These are phyloP conservation scores for Pseudocercospora musae DNA, from an alignment of 2,329 filamentous ascomycete genomes.

Conservation along the genomic window DNA sequence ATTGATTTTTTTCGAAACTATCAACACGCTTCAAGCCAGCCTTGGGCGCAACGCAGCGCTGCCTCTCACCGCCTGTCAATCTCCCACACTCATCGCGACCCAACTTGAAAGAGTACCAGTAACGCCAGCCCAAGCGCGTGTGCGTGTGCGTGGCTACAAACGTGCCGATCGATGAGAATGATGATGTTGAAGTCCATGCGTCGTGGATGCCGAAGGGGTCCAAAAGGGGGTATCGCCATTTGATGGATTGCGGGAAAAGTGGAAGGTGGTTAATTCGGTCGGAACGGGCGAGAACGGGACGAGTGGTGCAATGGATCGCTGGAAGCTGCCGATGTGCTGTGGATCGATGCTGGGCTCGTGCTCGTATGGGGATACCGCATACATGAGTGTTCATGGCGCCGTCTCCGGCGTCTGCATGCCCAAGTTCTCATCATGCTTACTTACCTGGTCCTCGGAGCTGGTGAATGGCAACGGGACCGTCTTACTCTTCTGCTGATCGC, in stretches of 20 bases:
- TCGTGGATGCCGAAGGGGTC: constrained; percentile 28
- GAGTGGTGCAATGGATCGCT: constrained; percentile 8
- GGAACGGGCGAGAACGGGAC: constrained; percentile 8
- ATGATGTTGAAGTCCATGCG: constrained; percentile 18
- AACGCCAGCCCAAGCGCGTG: constrained; percentile 7
- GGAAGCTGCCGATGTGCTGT: constrained; percentile 8
- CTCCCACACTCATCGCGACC: constrained; percentile 1
- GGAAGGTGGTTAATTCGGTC: constrained; percentile 12
- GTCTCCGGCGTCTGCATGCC: background rate
- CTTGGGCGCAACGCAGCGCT: background rate
- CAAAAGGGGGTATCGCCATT: constrained; percentile 18
- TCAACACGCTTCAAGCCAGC: constrained; percentile 11
- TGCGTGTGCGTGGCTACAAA: background rate
- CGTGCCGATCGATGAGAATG: background rate
- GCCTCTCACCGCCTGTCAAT: background rate
- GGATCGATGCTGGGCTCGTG: constrained; percentile 25
- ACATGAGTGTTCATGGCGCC: constrained; percentile 1
- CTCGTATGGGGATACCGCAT: constrained; percentile 9
- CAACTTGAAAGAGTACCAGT: constrained; percentile 5
- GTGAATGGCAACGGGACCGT: constrained; percentile 1
- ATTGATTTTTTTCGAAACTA: constrained; percentile 9
- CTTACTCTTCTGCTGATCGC: constrained; percentile 7
- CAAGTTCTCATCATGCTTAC: constrained; percentile 9
- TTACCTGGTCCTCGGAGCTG: constrained; percentile 16
- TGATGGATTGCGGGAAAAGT: background rate